Evolutionary conservation across 2,329 filamentous ascomycete species (phyloP), one percentile per base, ranked within the genome.

Genomic region (Alternaria hordeiaustralica): DNA sequence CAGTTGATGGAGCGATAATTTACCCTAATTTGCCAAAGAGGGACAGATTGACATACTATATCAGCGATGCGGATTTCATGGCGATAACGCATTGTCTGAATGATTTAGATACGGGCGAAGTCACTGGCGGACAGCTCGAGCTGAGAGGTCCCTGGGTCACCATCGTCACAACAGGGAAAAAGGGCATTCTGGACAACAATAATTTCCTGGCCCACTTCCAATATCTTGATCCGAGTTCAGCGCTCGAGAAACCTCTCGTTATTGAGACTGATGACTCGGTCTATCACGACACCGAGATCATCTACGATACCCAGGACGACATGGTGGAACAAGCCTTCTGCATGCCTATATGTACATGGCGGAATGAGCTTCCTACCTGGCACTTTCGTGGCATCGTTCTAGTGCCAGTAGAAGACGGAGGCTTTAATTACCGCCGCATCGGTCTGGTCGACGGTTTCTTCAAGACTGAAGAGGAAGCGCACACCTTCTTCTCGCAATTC

Each of bases 401-500:
- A 11, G 36, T 41, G 2, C 36, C 15, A 41, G 15, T 41, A 2
- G n/a, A 41, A 1, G 36, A 41, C 0, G 2, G 36, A 41, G 0
- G 1, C 15, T n/a, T 3, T 1, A 36, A 1, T 1, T 41, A 11
- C n/a, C 36, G 36, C 36, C 36, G 36, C n/a, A 18, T 41, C 36
- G 36, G 36, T 18, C 1, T 41, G 0, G 1, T 18, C 0, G 5
- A 2, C 0, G 15, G 36, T 18, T 0, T 18, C n/a, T 41, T 41
- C 0, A 1, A 41, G 0, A 41, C 2, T 41, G 36, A 18, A 41
- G 36, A 41, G 5, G n/a, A 3, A 41, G 2, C 2, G 36, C 15
- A 3, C 0, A 41, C 36, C 15, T 41, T 18, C 4, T 2, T 41
- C 36, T 41, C 36, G 36, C 0, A 41, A 3, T 41, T 30, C 12